Conservation (phyloP, 2,329 filamentous ascomycete species). For the Sporothrix variecibatus region DNA sequence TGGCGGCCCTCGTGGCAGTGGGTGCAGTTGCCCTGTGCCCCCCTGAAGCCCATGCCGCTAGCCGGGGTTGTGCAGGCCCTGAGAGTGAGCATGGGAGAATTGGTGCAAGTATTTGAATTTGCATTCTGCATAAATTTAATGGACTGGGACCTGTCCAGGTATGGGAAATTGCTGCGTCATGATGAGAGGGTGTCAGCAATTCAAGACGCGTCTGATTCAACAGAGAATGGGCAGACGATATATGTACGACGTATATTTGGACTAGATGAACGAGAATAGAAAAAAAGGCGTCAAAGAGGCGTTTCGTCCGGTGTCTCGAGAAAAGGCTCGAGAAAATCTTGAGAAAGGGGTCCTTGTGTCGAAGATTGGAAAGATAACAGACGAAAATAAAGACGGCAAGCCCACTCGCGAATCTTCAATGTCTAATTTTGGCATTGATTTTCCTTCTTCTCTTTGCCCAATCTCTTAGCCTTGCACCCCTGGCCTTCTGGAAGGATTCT, state of each 20-base stretch:
- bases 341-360: background rate
- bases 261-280: no score
- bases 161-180: background rate
- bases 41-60: background rate
- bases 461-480: background rate
- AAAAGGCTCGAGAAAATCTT: background rate
- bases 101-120: background rate
- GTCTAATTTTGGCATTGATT: background rate
- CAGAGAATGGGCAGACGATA: background rate
- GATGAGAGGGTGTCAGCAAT: background rate
- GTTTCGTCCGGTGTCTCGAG: slow-evolving; percentile 2
- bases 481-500: slow-evolving; percentile 16
- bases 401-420: background rate
- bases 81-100: background rate
- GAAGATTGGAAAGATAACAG: background rate
- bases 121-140: background rate
- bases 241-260: background rate
- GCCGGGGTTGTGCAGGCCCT: background rate
- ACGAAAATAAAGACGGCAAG: background rate
- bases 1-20: background rate
- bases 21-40: background rate
- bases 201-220: background rate
- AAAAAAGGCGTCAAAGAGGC: background rate
- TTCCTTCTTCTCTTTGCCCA: background rate
- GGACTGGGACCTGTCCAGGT: background rate